Percentiles rank a stretch among this genome's conserved stretches.
These are phyloP conservation scores for Aspergillus sp. DNA, from an alignment of 2,329 filamentous ascomycete species.

Conservation along the genomic window DNA sequence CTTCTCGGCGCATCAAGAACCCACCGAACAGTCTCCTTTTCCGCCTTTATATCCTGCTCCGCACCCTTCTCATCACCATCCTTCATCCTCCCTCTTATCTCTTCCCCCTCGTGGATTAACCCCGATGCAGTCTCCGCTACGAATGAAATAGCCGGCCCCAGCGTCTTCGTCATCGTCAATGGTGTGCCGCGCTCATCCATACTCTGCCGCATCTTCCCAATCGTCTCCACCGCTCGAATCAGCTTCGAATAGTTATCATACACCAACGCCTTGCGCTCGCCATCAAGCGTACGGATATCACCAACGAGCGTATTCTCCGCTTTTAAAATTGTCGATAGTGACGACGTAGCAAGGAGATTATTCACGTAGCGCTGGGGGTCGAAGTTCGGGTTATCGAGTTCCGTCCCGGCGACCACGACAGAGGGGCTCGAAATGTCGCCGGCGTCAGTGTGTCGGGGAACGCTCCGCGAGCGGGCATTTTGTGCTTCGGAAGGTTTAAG, in stretches of 20 bases:
- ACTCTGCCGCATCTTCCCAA: conserved; percentile 64
- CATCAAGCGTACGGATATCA: conserved; percentile 87
- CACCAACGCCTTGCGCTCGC: conserved; percentile 93
- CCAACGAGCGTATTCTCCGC: conserved; percentile 48
- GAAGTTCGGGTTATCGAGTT: conserved; percentile 74
- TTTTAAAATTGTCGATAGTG: conserved; percentile 44
- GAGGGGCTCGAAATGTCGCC: conserved; percentile 41
- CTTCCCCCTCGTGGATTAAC: conserved; percentile 42
- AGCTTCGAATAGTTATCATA: conserved; percentile 99
- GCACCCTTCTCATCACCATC: conserved; percentile 23
- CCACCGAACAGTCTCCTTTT: conserved; percentile 48
- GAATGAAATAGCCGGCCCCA: conserved; percentile 43
- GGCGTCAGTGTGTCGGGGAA: conserved; percentile 42
- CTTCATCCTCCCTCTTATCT: conserved; percentile 30
- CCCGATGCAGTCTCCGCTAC: conserved; percentile 45
- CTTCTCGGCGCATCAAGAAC: conserved; percentile 42
- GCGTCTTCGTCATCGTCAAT: conserved; percentile 47
- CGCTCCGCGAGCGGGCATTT: conserved; percentile 35
- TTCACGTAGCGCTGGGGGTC: conserved; percentile 61
- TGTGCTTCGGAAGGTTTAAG: conserved; percentile 56
- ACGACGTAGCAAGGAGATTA: conserved; percentile 42
- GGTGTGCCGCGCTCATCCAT: conserved; percentile 48
- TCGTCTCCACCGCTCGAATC: conserved; percentile 95
- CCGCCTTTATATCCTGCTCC: conserved; percentile 22
- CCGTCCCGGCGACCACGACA: conserved; percentile 40